Evolutionary conservation across 228 moss, liverwort and hornwort species (phyloP), one percentile per base, ranked within the genome.

Genomic region (Sphagnum magellanicum): DNA sequence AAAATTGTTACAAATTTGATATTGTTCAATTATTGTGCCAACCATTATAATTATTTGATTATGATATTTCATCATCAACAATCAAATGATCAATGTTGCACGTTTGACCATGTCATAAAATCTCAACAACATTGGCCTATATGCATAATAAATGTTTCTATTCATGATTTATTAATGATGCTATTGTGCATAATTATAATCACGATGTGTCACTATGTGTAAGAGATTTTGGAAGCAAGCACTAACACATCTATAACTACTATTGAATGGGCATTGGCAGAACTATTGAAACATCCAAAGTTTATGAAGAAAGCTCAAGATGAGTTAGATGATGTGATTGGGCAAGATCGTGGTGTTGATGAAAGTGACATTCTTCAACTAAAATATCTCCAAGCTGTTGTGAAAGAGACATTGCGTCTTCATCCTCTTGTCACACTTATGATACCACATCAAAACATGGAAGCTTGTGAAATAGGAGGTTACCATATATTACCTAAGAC

Each of bases 401-500:
- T 84, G 74, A 87, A 81, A 60, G 84, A 87, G 73, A 60, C 68
- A 12, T 79, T 87, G 63, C 81, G 87, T 72, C 16, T 83, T 9
- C 87, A 84, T 70, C 87, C 87, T 5, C 71, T 78, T 11, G 62
- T 49, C 6, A 78, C 87, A 8, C 63, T 84, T 6, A 76, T 87
- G 64, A 55, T 84, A 14, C 84, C 87, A 3, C 87, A 73, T 50
- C 70, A 80, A 71, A 73, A 74, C 8, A 12, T 4, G 16, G 50
- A 75, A 8, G 74, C 72, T 4, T 79, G 87, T 72, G 70, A 32
- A n/a, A 66, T 87, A 5, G 87, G 67, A 0, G 84, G 81, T 2
- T 87, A 78, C 68, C 49, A 75, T 61, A 69, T 87, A 13, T 81
- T 84, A 5, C 0, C 68, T 0, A 70, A 81, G 16, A 84, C 87